Evolutionary conservation across 768 basidiomycete genomes (phyloP), one percentile per base, ranked within the genome.

Genomic region (Vishniacozyma victoriae): DNA sequence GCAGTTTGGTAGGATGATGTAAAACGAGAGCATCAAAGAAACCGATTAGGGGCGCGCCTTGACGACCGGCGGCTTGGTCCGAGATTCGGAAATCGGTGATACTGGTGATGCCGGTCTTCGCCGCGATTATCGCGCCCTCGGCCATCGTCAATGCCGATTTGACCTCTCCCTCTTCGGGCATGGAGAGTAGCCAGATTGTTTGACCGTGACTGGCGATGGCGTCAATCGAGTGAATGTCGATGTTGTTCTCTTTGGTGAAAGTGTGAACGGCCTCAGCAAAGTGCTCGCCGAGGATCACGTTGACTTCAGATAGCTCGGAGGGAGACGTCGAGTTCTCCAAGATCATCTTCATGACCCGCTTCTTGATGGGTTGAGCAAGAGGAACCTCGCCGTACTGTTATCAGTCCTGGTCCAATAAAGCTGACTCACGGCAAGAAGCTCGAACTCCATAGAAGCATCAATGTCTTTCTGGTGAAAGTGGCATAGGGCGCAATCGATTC

Each of bases 11-110:
- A 1, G 51, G 54, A 36, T 57, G 55, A 48, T 54, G 57, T 7
- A 63, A 44, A 13, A 59, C 49, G 22, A 57, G 41, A 15, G 58
- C 54, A 41, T 63, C 61, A 40, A 63, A 57, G 46, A 59, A 63
- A 13, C 45, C 57, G 26, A 57, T 55, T 1, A 63, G 43, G 1
- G 61, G 61, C 1, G 61, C 61, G 13, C 52, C 56, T 29, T 44
- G 45, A 15, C 56, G 43, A 9, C 52, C 56, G 5, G 45, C 37
- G 3, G 56, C 56, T 39, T 58, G 57, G 35, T 63, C 61, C 2
- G 52, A 49, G 26, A 57, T 41, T 23, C 61, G 48, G 49, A 63
- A 63, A 23, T 63, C 57, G 35, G 52, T 59, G 31, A 59, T 39
- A 37, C 44, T 25, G 24, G 61, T 63, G 37, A 59, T 41, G 7